phyloP scores from a whole-genome alignment of 768 basidiomycete genomes.

The Lyophyllum atratum region DNA sequence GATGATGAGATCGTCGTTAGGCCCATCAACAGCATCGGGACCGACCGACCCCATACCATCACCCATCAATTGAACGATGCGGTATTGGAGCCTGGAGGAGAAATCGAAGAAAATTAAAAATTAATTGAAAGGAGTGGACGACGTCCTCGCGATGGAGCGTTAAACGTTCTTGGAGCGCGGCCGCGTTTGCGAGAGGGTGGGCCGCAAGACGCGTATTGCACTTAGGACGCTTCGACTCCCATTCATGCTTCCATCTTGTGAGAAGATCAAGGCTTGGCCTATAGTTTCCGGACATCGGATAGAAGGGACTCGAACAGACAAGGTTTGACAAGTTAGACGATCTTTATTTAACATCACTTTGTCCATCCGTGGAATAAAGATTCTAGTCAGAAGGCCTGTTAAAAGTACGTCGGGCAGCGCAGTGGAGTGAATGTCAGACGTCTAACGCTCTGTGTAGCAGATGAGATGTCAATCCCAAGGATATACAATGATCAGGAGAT shows the following conservation, averaged over 20 bases:
- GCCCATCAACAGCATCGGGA: too few species aligned
- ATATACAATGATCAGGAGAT: not conserved
- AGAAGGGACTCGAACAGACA: not conserved
- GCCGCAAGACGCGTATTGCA: not conserved
- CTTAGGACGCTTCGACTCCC: not conserved
- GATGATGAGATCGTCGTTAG: too few species aligned
- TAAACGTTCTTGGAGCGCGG: too few species aligned
- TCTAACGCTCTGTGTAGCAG: not conserved
- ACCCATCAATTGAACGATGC: too few species aligned
- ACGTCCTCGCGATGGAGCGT: too few species aligned
- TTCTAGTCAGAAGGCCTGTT: not conserved
- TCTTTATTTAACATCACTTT: not conserved
- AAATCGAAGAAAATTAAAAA: too few species aligned
- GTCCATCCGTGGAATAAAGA: not conserved
- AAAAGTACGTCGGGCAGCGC: not conserved
- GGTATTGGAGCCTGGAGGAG: too few species aligned
- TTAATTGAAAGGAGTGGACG: too few species aligned
- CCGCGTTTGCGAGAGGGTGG: not conserved
- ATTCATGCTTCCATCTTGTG: not conserved
- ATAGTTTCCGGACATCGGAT: not conserved
- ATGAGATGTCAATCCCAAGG: not conserved
- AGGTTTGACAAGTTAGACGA: not conserved
- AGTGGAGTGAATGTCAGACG: not conserved
- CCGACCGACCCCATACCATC: too few species aligned
- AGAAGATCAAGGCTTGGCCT: not conserved